These are phyloP conservation scores for Beauveria sp. DNA, from an alignment of 2,329 filamentous ascomycete species.

Conservation along the genomic window DNA sequence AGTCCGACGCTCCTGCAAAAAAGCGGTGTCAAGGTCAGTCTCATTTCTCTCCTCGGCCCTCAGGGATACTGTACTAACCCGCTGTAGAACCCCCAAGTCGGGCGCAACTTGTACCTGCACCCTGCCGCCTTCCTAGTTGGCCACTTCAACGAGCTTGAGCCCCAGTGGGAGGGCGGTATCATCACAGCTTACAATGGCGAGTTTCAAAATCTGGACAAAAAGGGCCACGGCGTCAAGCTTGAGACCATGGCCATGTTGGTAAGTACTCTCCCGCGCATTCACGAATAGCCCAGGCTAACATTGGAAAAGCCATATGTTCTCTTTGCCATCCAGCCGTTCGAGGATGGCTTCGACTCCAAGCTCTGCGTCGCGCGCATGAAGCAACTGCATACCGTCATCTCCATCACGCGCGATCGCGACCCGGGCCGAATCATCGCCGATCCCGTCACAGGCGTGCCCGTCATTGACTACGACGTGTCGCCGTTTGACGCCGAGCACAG, in stretches of 20 bases:
- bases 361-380: constrained; percentile 59
- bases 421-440: constrained; percentile 68
- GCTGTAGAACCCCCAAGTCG: constrained; percentile 65
- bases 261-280: constrained; percentile 17
- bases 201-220: constrained; percentile 72
- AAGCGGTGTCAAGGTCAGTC: constrained; percentile 60
- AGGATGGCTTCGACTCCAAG: constrained; percentile 63
- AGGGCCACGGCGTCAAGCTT: constrained; percentile 76
- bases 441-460: constrained; percentile 53
- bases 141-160: constrained; percentile 61
- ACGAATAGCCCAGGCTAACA: constrained; percentile 7
- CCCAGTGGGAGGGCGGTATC: constrained; percentile 68
- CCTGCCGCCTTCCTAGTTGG: constrained; percentile 55
- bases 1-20: constrained; percentile 69
- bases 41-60: too few relatives aligned
- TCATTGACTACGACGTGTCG: constrained; percentile 64
- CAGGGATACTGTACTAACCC: constrained; percentile 15
- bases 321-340: constrained; percentile 59
- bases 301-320: constrained; percentile 35
- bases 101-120: constrained; percentile 74
- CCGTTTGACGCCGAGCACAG: constrained; percentile 65
- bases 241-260: constrained; percentile 67
- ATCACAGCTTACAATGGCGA: constrained; percentile 71
- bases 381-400: constrained; percentile 65
- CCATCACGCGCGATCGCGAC: constrained; percentile 68